Evolutionary conservation across 2,329 filamentous ascomycete genomes (phyloP).

Genomic region (Penicillium sp.): DNA sequence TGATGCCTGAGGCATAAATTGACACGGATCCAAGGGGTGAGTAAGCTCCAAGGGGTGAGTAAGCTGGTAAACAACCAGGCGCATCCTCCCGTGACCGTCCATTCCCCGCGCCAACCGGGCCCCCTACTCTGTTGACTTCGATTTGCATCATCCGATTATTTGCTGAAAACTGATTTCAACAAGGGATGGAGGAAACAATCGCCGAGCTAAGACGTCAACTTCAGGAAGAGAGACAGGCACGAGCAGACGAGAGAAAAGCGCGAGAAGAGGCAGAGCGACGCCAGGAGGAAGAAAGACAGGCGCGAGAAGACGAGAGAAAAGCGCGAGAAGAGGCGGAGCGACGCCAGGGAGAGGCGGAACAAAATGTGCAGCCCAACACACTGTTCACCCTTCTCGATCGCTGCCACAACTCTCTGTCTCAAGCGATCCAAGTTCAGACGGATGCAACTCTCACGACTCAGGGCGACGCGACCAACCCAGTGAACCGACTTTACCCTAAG

Average conservation of each 20-base stretch:
- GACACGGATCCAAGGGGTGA: too few relatives aligned
- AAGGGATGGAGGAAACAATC: background rate
- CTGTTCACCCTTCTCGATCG: conserved; percentile 25
- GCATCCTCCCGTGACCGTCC: too few relatives aligned
- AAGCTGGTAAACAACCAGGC: too few relatives aligned
- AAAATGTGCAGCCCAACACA: conserved; percentile 18
- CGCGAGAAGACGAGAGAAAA: background rate
- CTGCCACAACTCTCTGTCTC: conserved; percentile 12
- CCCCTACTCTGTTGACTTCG: too few relatives aligned
- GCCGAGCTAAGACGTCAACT: background rate
- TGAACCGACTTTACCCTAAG: conserved; percentile 21
- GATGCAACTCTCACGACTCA: conserved; percentile 25
- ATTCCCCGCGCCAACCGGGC: too few relatives aligned
- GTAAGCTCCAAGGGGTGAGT: too few relatives aligned
- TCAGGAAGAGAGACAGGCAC: conserved; percentile 10
- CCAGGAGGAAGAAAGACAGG: background rate
- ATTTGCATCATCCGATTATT: too few relatives aligned
- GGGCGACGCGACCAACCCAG: conserved; percentile 22
- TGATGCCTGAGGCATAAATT: too few relatives aligned
- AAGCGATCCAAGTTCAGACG: conserved; percentile 25
- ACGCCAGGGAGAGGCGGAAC: conserved; percentile 18
- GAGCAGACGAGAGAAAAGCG: too few relatives aligned
- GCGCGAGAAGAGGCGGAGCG: background rate
- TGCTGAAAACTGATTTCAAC: too few relatives aligned
- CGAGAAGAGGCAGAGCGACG: background rate